phyloP scores from a whole-genome alignment of 352 stramenopile species.

The Phytophthora colocasiae region DNA sequence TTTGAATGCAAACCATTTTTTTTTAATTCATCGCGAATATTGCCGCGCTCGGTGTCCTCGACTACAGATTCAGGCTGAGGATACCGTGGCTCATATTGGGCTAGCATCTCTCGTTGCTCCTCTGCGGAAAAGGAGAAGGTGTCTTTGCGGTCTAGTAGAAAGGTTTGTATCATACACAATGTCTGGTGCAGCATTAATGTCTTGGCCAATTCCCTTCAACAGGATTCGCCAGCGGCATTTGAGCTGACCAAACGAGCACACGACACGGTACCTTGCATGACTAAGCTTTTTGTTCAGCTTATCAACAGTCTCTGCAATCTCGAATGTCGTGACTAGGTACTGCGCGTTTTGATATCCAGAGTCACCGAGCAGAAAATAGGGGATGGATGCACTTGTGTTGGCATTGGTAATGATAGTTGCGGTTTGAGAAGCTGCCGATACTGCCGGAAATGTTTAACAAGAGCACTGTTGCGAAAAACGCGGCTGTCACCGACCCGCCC shows the following conservation, averaged over 20 bases:
- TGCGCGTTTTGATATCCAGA: slow-evolving; percentile 9
- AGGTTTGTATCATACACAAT: slow-evolving; percentile 8
- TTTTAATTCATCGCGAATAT: too few relatives aligned
- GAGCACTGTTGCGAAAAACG: neutral
- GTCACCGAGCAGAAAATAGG: neutral
- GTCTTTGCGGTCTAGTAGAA: slow-evolving; percentile 1
- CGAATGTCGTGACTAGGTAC: slow-evolving; percentile 7
- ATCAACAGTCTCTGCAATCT: slow-evolving; percentile 1
- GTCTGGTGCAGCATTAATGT: neutral
- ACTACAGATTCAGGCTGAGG: neutral
- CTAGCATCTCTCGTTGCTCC: neutral
- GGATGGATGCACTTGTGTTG: neutral
- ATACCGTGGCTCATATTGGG: neutral
- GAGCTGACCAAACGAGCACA: slow-evolving; percentile 1
- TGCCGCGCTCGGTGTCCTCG: too few relatives aligned
- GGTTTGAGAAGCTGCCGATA: neutral
- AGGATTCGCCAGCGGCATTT: slow-evolving; percentile 6
- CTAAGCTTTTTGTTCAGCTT: slow-evolving; percentile 1
- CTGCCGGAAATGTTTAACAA: neutral
- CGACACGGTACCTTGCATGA: slow-evolving; percentile 6
- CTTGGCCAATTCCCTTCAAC: neutral
- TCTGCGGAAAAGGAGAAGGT: neutral
- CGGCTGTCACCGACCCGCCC: neutral
- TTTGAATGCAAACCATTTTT: too few relatives aligned
- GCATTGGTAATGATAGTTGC: neutral